phyloP scores from a whole-genome alignment of 495 filamentous ascomycete genomes.

The Chaetomium tenue region DNA sequence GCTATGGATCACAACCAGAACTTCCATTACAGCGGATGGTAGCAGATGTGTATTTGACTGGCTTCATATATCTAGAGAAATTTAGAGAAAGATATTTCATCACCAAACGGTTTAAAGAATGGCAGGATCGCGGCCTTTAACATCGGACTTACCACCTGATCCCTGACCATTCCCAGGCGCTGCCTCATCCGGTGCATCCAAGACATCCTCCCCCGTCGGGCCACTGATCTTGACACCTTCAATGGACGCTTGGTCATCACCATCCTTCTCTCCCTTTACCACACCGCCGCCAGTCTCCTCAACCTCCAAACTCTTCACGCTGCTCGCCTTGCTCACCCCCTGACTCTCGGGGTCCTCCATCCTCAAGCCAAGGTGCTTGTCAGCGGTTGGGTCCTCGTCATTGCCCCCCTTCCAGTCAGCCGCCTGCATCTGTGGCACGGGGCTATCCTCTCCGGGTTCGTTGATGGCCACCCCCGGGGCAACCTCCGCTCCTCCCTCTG shows the following conservation, averaged over 20 bases:
- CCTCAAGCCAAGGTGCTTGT: conserved; percentile 65
- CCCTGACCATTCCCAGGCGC: neutral
- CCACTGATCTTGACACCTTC: conserved; percentile 36
- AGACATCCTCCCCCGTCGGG: conserved; percentile 34
- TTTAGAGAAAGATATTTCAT: neutral
- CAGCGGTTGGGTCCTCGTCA: conserved; percentile 43
- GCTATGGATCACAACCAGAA: too few relatives aligned
- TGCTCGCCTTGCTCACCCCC: conserved; percentile 63
- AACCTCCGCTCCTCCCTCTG: conserved; percentile 16
- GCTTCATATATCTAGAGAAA: neutral
- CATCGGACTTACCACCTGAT: neutral
- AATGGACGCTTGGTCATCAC: conserved; percentile 30
- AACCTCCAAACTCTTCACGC: conserved; percentile 36
- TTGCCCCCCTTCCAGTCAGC: conserved; percentile 69
- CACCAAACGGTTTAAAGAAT: neutral
- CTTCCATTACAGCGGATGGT: too few relatives aligned
- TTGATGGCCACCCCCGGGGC: conserved; percentile 48
- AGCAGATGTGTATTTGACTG: too few relatives aligned
- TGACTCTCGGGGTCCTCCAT: conserved; percentile 59
- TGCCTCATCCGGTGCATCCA: conserved; percentile 19
- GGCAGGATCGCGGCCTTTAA: neutral
- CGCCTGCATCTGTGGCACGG: conserved; percentile 62
- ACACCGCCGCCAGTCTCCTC: conserved; percentile 3
- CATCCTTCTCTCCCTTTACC: conserved; percentile 20
- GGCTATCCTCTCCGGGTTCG: conserved; percentile 59